Conservation (phyloP, 176 grass and related monocot genomes). For the Oropetium thomaeum region DNA sequence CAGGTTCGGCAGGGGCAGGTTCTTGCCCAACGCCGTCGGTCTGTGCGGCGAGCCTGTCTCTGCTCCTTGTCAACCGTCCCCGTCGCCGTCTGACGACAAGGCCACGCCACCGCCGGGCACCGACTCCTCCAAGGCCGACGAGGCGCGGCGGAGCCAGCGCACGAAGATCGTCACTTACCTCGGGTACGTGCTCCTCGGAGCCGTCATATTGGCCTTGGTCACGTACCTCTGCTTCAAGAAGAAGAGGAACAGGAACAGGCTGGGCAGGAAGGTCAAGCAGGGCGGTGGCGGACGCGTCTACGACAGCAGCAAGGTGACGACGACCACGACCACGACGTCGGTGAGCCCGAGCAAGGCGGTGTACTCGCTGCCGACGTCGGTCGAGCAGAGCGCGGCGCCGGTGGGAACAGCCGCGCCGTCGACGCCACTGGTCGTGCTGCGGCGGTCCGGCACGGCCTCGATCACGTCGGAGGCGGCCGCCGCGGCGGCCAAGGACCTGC, state of each 20-base stretch:
- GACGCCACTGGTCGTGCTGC: slow-evolving; percentile 37
- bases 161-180: slow-evolving; percentile 37
- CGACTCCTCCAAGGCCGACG: background rate
- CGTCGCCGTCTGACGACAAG: background rate
- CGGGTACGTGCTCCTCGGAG: slow-evolving; percentile 47
- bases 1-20: background rate
- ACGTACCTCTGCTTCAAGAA: slow-evolving; percentile 34
- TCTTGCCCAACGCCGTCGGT: slow-evolving; percentile 32
- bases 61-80: background rate
- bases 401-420: background rate
- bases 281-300: background rate
- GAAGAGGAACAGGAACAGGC: background rate
- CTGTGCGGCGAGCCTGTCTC: slow-evolving; percentile 29
- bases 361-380: slow-evolving; percentile 33
- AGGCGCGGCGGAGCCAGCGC: background rate
- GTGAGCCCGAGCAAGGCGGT: slow-evolving; percentile 29
- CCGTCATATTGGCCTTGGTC: slow-evolving; percentile 31
- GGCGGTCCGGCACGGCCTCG: slow-evolving; percentile 26
- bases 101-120: background rate
- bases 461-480: slow-evolving; percentile 2
- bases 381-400: slow-evolving; percentile 3
- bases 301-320: slow-evolving; percentile 14
- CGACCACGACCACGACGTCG: background rate
- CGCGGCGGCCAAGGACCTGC: slow-evolving; percentile 35
- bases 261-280: background rate